Evolutionary conservation across 805 yeast species (phyloP), one percentile per base, ranked within the genome.

Genomic region (Monosporozyma aquatica): DNA sequence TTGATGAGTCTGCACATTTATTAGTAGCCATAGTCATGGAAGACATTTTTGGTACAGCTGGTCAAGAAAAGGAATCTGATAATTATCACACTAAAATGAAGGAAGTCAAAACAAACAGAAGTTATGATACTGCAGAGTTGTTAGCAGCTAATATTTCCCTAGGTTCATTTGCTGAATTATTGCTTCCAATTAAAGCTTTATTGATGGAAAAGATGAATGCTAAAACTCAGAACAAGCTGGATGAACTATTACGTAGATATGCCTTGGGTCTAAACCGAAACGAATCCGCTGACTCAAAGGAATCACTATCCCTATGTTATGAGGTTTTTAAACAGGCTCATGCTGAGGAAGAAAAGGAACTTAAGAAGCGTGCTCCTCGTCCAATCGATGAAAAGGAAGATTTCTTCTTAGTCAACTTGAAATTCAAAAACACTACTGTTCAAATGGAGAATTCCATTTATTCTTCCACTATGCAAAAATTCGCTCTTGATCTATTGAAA

Each of bases 41-140:
- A 55, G 96, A 90, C 55, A 74, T 79, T 4, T 89, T 92, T 61
- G 98, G 98, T 20, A 74, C 81, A 8, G 84, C 95, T 3, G 95
- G 95, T 27, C 82, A 82, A 56, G 97, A 92, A 55, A 90, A 92
- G 58, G 97, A 92, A 49, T 89, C 92, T 5, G 97, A 87, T 47
- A 95, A 87, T 15, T 90, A 92, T 55, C 75, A 75, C 41, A 80
- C 85, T 24, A 78, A 80, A 47, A 84, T 87, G 78, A 84, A 82
- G 53, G 98, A 90, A 67, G 90, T 92, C 27, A 89, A 87, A 58
- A 80, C 78, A 49, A 86, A 85, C 56, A 87, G 87, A 64, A 82
- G 95, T 68, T 83, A 68, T 56, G 97, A 92, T 52, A 77, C 92
- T 5, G 94, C 82, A 22, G 95, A 89, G 62, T 66, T 87, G 15